phyloP scores from a whole-genome alignment of 768 basidiomycete species.

The Phaffia tasmanica region DNA sequence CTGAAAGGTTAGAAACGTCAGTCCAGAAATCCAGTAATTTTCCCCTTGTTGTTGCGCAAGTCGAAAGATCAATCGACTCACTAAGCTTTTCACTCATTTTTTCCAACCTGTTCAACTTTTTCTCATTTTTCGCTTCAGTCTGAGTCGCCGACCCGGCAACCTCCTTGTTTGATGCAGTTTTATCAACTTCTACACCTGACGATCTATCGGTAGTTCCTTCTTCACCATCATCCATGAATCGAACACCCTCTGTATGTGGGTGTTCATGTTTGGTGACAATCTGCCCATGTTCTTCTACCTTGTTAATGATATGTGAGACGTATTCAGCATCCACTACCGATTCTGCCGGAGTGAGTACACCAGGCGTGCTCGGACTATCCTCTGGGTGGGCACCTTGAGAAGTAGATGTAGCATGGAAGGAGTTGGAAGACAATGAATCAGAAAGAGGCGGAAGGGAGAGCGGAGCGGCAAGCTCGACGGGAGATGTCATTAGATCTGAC shows the following conservation, averaged over 20 bases:
- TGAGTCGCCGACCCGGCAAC: background rate
- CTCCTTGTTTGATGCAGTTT: slow-evolving; percentile 9
- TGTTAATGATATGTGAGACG: background rate
- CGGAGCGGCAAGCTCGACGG: background rate
- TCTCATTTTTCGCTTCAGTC: background rate
- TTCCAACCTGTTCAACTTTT: slow-evolving; percentile 29
- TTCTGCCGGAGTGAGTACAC: too few species aligned
- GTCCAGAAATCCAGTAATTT: background rate
- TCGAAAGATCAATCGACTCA: slow-evolving; percentile 27
- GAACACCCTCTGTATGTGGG: background rate
- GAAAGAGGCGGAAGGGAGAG: slow-evolving; percentile 11
- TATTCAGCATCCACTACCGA: background rate
- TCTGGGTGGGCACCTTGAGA: background rate
- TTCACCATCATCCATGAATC: background rate
- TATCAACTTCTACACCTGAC: too few species aligned
- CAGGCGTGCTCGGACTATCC: slow-evolving; percentile 3
- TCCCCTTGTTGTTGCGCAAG: background rate
- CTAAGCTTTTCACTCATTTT: slow-evolving; percentile 37
- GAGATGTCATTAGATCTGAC: background rate
- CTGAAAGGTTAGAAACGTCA: slow-evolving; percentile 11
- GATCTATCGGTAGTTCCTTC: background rate
- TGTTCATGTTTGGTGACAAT: background rate
- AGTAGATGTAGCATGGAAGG: background rate
- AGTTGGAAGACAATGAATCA: background rate
- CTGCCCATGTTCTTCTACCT: background rate